Evolutionary conservation across 139 green algal genomes (phyloP), one percentile per base, ranked within the genome.

Genomic region (Tetradesmus lagerheimii): DNA sequence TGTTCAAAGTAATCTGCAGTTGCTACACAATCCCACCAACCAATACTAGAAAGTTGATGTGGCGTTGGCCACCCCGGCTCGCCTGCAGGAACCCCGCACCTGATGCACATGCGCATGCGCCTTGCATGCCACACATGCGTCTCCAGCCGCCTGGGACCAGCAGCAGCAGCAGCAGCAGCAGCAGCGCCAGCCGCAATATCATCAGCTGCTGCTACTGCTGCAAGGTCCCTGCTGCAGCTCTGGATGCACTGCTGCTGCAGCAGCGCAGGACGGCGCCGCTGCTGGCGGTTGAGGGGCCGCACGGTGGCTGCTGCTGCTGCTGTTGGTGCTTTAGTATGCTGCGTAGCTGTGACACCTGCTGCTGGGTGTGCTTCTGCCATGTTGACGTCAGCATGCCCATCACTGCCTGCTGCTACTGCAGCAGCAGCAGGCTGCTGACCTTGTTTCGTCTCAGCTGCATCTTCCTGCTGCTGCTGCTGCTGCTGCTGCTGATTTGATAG

Each of bases 81-180:
- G n/a, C n/a, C n/a, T n/a, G n/a, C n/a, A n/a, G n/a, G n/a, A n/a
- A n/a, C n/a, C n/a, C n/a, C 43, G 37, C 67, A 92, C 89, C 89
- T 91, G 20, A 45, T 25, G 18, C 91, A 79, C 93, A 97, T 96
- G 0, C 62, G 45, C 90, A 97, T 94, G 15, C 95, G 87, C 53
- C 96, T 94, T 2, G 95, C 93, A 80, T 96, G 94, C 95, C 95
- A 97, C 37, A 95, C 87, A 85, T 97, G 95, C 18, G 92, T 96
- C 89, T 96, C 94, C 57, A 97, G 91, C 16, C 83, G 80, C 18
- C 90, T 47, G 14, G 78, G 38, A 23, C 23, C 57, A n/a, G n/a
- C 57, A 66, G 20, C 25, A 67, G 76, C 80, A 76, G 62, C 57
- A 78, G 27, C 39, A 38, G 66, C 57, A 50, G 18, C 57, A 47